Evolutionary conservation across 768 basidiomycete species (phyloP).

Genomic region (Kondoa malvinella): DNA sequence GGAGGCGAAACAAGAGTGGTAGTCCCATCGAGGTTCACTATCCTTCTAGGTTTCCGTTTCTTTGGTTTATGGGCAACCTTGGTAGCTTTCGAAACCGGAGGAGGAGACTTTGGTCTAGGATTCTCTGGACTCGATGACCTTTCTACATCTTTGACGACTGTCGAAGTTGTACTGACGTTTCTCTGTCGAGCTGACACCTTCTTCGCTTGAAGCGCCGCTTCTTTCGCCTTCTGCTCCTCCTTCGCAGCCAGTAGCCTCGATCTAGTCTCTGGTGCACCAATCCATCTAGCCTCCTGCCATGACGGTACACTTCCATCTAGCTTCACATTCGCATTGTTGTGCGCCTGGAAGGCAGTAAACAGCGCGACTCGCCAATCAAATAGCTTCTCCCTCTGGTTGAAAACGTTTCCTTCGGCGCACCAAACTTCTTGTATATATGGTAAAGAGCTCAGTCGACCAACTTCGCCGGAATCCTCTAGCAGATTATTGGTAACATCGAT

Average conservation of each 20-base stretch:
- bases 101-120: too few species aligned
- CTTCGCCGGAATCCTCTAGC: constrained; percentile 64
- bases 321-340: neutral
- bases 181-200: neutral
- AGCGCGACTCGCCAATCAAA: constrained; percentile 14
- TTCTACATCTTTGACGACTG: neutral
- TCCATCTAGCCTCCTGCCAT: constrained; percentile 8
- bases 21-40: neutral
- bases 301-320: constrained; percentile 8
- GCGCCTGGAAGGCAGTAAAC: constrained; percentile 4
- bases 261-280: neutral
- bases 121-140: too few species aligned
- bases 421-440: constrained; percentile 66
- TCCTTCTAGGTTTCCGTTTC: neutral
- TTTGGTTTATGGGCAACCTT: neutral
- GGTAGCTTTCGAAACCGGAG: neutral
- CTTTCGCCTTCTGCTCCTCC: neutral
- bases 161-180: neutral
- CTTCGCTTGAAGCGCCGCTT: neutral
- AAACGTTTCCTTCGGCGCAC: constrained; percentile 61
- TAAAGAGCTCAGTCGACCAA: constrained; percentile 61
- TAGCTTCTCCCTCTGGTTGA: constrained; percentile 28
- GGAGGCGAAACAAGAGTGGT: neutral
- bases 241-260: neutral
- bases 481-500: constrained; percentile 67